Conservation (phyloP, 352 stramenopile species). For the Pythium coloratum region DNA sequence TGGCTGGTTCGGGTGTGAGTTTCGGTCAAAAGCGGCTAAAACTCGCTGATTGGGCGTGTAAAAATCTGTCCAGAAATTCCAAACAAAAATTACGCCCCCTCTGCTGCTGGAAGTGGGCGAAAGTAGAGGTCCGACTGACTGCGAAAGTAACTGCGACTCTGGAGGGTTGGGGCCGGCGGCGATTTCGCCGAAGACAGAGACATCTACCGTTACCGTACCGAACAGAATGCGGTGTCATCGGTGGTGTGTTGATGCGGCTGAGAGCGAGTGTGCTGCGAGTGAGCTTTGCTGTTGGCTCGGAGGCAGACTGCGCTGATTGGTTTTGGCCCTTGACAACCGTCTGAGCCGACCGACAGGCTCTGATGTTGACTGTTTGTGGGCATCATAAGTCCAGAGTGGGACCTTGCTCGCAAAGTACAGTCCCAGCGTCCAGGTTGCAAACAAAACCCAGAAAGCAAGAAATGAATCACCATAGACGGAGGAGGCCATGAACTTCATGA, state of each 20-base stretch:
- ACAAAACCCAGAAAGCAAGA: conserved; percentile 5
- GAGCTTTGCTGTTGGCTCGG: no score
- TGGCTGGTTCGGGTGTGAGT: neutral
- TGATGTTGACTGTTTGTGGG: neutral
- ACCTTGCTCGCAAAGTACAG: neutral
- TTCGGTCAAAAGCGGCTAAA: conserved; percentile 9
- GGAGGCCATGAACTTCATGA: neutral
- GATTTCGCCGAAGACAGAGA: neutral
- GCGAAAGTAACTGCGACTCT: neutral
- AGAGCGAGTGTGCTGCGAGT: neutral
- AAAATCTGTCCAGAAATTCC: conserved; percentile 8
- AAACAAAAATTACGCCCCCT: neutral
- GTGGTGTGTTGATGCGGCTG: neutral
- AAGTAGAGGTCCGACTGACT: conserved; percentile 1
- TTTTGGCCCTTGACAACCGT: neutral
- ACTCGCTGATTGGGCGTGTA: conserved; percentile 1
- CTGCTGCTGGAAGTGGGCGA: conserved; percentile 3
- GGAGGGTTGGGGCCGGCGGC: conserved; percentile 4
- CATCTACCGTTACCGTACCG: neutral
- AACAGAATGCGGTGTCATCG: neutral
- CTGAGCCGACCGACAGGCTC: neutral
- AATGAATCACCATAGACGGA: neutral
- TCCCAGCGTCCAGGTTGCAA: neutral
- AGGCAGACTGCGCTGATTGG: neutral
- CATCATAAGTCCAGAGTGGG: conserved; percentile 1